Evolutionary conservation across 2,329 filamentous ascomycete genomes (phyloP).

Genomic region (Xylariaceae sp.): DNA sequence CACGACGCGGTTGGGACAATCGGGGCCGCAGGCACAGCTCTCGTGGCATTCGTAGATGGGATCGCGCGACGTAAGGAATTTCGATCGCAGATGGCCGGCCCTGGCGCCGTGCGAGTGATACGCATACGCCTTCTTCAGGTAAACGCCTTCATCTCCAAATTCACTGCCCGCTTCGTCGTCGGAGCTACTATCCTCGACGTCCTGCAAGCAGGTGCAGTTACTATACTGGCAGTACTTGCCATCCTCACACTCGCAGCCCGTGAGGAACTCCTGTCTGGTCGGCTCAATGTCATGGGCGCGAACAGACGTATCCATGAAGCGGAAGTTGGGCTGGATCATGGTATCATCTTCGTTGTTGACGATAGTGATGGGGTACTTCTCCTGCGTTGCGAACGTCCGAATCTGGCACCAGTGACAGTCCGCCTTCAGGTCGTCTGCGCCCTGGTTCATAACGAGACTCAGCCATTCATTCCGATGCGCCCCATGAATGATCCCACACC

Average conservation of each 20-base stretch:
- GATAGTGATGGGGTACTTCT: slow-evolving; percentile 52
- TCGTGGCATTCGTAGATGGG: slow-evolving; percentile 79
- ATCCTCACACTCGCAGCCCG: slow-evolving; percentile 62
- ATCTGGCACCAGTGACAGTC: slow-evolving; percentile 60
- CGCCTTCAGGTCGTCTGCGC: slow-evolving; percentile 35
- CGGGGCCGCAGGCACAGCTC: slow-evolving; percentile 57
- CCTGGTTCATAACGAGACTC: slow-evolving; percentile 25
- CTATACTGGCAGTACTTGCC: slow-evolving; percentile 62
- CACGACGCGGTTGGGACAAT: slow-evolving; percentile 71
- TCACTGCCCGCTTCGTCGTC: slow-evolving; percentile 40
- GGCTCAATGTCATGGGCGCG: slow-evolving; percentile 55
- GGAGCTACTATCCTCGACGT: slow-evolving; percentile 40
- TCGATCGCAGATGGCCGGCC: slow-evolving; percentile 47
- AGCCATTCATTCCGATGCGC: not conserved
- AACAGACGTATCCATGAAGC: slow-evolving; percentile 60
- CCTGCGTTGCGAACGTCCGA: slow-evolving; percentile 47
- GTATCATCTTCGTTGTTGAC: slow-evolving; percentile 57
- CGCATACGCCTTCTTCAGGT: slow-evolving; percentile 46
- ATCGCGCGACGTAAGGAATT: slow-evolving; percentile 47
- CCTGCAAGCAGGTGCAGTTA: slow-evolving; percentile 60
- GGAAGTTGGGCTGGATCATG: slow-evolving; percentile 58
- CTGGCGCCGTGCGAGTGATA: slow-evolving; percentile 55
- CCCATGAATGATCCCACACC: too few species aligned
- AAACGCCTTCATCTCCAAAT: slow-evolving; percentile 35
- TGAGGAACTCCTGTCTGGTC: slow-evolving; percentile 56